A percentile compares a stretch with the other conserved stretches of the same genome.
phyloP scores from a whole-genome alignment of 805 yeast species.

The Ogataea saltuana region DNA sequence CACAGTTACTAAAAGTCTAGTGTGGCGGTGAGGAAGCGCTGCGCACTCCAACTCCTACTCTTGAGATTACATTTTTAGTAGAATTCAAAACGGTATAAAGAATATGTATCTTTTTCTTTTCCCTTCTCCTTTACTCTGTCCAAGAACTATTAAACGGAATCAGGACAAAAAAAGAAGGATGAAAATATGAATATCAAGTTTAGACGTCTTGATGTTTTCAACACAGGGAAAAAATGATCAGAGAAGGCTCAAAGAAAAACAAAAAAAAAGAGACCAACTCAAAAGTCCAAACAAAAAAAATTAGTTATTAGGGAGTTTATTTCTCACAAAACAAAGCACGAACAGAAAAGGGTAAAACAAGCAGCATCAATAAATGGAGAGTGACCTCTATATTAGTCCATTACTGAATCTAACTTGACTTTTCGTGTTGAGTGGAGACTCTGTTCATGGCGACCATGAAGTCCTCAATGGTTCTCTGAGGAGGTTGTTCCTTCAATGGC shows the following conservation, averaged over 20 bases:
- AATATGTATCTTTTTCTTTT: conserved; percentile 10
- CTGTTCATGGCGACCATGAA: conserved; percentile 85
- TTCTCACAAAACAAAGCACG: conserved; percentile 16
- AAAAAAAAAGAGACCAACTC: conserved; percentile 11
- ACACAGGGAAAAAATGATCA: conserved; percentile 4
- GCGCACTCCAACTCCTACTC: neutral
- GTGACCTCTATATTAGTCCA: conserved; percentile 20
- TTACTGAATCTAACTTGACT: conserved; percentile 52
- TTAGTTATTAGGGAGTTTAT: conserved; percentile 16
- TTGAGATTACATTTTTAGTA: neutral
- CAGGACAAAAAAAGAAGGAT: neutral
- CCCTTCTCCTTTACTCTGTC: neutral
- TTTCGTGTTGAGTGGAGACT: conserved; percentile 88
- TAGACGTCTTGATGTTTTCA: conserved; percentile 5
- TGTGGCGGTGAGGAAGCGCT: neutral
- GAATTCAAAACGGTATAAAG: conserved; percentile 11
- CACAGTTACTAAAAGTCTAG: neutral
- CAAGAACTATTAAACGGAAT: conserved; percentile 1
- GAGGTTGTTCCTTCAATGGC: conserved; percentile 55
- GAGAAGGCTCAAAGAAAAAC: conserved; percentile 10
- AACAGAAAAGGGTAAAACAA: conserved; percentile 14
- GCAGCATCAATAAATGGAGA: conserved; percentile 15
- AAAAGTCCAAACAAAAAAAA: conserved; percentile 17
- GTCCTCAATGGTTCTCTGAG: conserved; percentile 77
- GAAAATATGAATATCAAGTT: conserved; percentile 6